These are phyloP conservation scores for Moniliella sp. DNA, from an alignment of 1,284 basidiomycete genomes.

Conservation along the genomic window DNA sequence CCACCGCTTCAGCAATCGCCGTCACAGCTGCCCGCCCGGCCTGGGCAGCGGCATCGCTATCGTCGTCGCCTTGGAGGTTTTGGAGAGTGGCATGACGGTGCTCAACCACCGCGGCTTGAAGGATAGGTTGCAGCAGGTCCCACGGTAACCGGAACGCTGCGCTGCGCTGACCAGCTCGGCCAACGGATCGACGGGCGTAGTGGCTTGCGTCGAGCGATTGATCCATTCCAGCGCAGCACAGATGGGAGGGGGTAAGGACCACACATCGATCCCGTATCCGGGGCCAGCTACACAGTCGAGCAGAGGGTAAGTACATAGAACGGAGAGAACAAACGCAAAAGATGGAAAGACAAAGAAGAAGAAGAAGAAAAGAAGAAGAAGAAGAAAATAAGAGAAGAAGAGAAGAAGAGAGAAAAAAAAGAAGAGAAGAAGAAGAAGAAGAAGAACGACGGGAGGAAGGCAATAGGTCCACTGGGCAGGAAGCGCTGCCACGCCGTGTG, in stretches of 20 bases:
- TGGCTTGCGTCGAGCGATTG: conserved; percentile 35
- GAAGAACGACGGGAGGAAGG: conserved; percentile 78
- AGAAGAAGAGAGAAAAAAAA: no score
- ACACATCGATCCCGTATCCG: conserved; percentile 63
- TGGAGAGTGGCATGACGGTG: no score
- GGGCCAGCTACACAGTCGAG: conserved; percentile 45
- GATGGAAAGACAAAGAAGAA: no score
- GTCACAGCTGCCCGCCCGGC: no score
- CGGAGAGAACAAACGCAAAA: not conserved
- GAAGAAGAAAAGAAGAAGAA: no score
- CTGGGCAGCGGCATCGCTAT: no score
- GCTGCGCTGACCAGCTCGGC: conserved; percentile 63
- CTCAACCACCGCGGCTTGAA: no score
- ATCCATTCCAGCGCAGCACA: conserved; percentile 52
- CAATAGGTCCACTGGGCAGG: conserved; percentile 80
- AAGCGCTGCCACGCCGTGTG: conserved; percentile 74
- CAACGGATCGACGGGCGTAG: conserved; percentile 40
- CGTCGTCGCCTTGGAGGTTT: no score
- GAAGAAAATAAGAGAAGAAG: no score
- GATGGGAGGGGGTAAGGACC: conserved; percentile 66
- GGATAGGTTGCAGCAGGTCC: conserved; percentile 36
- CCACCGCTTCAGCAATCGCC: conserved; percentile 5
- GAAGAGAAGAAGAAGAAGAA: no score
- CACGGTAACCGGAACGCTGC: conserved; percentile 71
- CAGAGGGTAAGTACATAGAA: no score